These are phyloP conservation scores for Pneumocystis jirovecii DNA, from an alignment of 1,139 yeast genomes.

Conservation along the genomic window DNA sequence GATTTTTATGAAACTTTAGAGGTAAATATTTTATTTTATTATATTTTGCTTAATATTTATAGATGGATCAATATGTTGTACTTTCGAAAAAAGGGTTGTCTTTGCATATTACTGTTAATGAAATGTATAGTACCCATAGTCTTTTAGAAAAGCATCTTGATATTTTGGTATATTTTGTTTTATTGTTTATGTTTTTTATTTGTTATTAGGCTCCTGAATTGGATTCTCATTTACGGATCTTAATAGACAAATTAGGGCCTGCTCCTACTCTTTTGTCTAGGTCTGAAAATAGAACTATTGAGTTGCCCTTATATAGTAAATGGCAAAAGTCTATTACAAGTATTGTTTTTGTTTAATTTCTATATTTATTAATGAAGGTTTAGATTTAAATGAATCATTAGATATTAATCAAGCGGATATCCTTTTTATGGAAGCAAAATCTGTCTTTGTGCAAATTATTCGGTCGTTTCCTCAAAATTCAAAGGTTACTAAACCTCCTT, in stretches of 20 bases:
- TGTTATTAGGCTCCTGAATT: constrained; percentile 5
- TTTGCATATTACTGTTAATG: constrained; percentile 26
- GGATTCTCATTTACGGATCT: constrained; percentile 20
- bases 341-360: not conserved
- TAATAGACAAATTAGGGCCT: constrained; percentile 25
- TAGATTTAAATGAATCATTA: constrained; percentile 17
- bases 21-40: not conserved
- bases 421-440: constrained; percentile 27
- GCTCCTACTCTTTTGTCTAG: constrained; percentile 25
- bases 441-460: constrained; percentile 26
- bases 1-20: constrained; percentile 31
- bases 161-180: constrained; percentile 6
- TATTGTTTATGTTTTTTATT: not conserved
- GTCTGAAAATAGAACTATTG: constrained; percentile 23
- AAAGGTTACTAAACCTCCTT: constrained; percentile 20
- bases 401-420: constrained; percentile 26
- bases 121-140: constrained; percentile 27
- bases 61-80: constrained; percentile 30
- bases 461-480: constrained; percentile 26
- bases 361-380: not conserved
- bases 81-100: constrained; percentile 26
- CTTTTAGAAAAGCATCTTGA: constrained; percentile 24
- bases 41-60: not conserved
- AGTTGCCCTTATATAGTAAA: constrained; percentile 24
- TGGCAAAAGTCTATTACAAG: constrained; percentile 29